A percentile compares a stretch with the other conserved stretches of the same genome.
Evolutionary conservation across 169 alveolate genomes (phyloP).

Genomic region (Eimeria praecox): DNA sequence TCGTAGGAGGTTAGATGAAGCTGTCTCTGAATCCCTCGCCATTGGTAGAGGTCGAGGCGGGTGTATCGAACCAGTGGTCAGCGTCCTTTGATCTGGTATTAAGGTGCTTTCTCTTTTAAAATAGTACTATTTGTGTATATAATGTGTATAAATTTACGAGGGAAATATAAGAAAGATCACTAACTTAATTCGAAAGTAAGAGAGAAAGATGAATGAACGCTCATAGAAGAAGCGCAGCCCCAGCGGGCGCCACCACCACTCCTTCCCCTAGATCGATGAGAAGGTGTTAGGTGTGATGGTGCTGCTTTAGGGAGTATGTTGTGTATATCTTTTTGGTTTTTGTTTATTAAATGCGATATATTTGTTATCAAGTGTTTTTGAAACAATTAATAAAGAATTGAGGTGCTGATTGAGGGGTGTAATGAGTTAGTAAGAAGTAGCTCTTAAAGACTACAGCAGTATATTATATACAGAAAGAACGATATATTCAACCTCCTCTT

Average conservation of each 20-base stretch:
- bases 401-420: neutral
- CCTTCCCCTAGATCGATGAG: conserved; percentile 9
- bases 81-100: too few relatives aligned
- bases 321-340: neutral
- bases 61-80: neutral
- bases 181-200: too few relatives aligned
- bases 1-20: neutral
- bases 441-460: too few relatives aligned
- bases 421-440: too few relatives aligned
- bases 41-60: neutral
- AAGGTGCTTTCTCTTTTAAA: too few relatives aligned
- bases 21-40: neutral
- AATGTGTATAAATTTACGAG: too few relatives aligned
- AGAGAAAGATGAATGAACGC: neutral
- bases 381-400: neutral
- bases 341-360: neutral
- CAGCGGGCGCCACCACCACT: conserved; percentile 22
- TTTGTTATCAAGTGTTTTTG: neutral
- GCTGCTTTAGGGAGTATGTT: neutral
- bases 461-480: too few relatives aligned
- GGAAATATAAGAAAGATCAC: too few relatives aligned
- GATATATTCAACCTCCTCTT: too few relatives aligned
- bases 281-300: neutral
- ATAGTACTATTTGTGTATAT: too few relatives aligned
- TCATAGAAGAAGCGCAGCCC: conserved; percentile 1